Conservation (phyloP, 78 protist genomes). For the Emiliania huxleyi region DNA sequence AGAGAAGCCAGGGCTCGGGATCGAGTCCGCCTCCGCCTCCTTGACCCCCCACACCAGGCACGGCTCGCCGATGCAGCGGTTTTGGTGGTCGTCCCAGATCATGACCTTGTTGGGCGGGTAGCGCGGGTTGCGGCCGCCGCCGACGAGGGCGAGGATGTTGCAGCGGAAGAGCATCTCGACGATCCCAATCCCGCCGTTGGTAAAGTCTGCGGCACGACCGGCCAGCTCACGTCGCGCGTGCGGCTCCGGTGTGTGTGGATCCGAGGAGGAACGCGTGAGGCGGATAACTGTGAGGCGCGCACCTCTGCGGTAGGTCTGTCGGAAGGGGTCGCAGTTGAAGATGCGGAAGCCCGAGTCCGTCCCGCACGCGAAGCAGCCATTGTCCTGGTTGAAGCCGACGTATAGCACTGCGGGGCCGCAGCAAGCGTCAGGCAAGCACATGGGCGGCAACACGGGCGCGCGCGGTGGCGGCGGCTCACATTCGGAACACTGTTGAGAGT, state of each 20-base stretch:
- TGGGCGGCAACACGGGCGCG: no score
- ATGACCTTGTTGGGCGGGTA: constrained; percentile 85
- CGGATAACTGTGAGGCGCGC: background rate
- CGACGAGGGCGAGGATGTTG: constrained; percentile 95
- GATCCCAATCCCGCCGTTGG: constrained; percentile 87
- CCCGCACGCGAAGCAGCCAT: constrained; percentile 90
- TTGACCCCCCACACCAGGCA: constrained; percentile 81
- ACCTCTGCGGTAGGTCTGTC: constrained; percentile 83
- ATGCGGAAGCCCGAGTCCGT: constrained; percentile 87
- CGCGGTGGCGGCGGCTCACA: no score
- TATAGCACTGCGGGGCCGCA: constrained; percentile 32
- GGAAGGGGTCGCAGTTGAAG: constrained; percentile 88
- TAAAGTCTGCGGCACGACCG: constrained; percentile 45
- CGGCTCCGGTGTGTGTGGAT: background rate
- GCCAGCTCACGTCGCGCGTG: background rate
- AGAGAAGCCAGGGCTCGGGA: no score
- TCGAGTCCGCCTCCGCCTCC: no score
- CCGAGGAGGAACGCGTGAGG: background rate
- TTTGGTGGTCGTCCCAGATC: constrained; percentile 93
- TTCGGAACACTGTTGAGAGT: no score
- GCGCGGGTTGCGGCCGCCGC: constrained; percentile 89
- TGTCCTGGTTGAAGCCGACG: constrained; percentile 65
- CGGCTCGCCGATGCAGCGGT: constrained; percentile 73
- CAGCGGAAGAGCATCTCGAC: constrained; percentile 96
- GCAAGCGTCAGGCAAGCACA: no score